phyloP scores from a whole-genome alignment of 495 filamentous ascomycete genomes.

The Cercophora sp. region DNA sequence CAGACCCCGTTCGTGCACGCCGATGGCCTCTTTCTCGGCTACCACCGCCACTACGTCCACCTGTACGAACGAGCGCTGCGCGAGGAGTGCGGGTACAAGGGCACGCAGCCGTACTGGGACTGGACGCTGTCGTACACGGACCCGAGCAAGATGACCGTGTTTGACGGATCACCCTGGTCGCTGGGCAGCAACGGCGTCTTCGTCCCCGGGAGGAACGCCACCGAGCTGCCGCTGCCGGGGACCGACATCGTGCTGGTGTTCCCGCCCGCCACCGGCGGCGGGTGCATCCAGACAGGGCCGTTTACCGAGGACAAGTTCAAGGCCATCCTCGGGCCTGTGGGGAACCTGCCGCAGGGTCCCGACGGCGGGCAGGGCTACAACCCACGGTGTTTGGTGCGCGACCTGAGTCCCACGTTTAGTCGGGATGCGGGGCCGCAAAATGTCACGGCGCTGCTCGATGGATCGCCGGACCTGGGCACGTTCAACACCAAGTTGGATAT shows the following conservation, averaged over 20 bases:
- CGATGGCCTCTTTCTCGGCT: constrained; percentile 57
- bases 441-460: neutral
- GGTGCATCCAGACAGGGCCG: constrained; percentile 8
- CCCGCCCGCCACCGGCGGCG: constrained; percentile 10
- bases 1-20: constrained; percentile 57
- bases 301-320: constrained; percentile 1
- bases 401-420: neutral
- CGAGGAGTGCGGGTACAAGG: constrained; percentile 63
- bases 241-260: neutral
- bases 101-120: constrained; percentile 33
- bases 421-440: neutral
- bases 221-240: neutral
- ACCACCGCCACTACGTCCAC: constrained; percentile 63
- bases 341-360: neutral
- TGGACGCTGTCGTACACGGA: constrained; percentile 32
- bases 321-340: neutral
- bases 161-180: constrained; percentile 52
- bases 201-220: neutral
- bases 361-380: neutral
- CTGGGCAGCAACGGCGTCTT: constrained; percentile 23
- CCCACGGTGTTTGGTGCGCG: neutral
- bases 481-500: neutral
- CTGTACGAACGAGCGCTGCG: constrained; percentile 60
- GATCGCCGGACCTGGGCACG: neutral
- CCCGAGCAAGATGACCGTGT: constrained; percentile 50